Conservation (phyloP, 2,329 filamentous ascomycete species). For the Trichoderma sp. region DNA sequence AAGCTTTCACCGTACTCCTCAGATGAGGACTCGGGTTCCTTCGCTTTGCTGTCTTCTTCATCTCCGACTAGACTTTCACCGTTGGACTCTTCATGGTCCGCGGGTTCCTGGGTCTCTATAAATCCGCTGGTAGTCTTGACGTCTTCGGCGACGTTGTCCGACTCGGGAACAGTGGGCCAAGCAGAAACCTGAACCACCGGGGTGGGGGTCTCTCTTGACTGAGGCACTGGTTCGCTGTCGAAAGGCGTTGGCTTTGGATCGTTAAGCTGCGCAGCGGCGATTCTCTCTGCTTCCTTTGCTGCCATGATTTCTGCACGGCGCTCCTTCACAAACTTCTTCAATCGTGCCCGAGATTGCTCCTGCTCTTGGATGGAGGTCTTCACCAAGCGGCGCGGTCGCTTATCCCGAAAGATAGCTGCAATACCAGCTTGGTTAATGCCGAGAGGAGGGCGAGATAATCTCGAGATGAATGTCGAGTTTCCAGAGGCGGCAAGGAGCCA, state of each 20-base stretch:
- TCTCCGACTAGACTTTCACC: conserved; percentile 5
- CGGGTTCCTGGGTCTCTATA: conserved; percentile 11
- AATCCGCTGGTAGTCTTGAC: neutral
- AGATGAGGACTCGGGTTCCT: conserved; percentile 8
- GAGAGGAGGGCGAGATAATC: neutral
- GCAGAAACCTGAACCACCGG: conserved; percentile 6
- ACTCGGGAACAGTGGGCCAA: conserved; percentile 12
- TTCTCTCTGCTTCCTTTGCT: neutral
- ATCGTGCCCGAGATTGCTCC: neutral
- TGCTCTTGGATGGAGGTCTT: neutral
- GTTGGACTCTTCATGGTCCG: too few species aligned
- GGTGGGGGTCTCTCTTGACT: conserved; percentile 5
- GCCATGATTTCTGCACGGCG: neutral
- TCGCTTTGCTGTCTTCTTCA: conserved; percentile 3
- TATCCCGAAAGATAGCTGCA: neutral
- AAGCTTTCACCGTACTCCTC: conserved; percentile 11
- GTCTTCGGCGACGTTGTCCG: conserved; percentile 7
- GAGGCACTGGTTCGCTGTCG: conserved; percentile 8
- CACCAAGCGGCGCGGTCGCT: neutral
- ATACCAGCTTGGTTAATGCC: neutral
- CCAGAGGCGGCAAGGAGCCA: neutral
- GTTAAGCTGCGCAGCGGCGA: conserved; percentile 4
- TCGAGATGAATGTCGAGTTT: neutral
- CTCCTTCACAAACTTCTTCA: neutral
- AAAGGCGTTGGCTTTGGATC: neutral